Percentiles rank a stretch among this genome's conserved stretches.
Conservation (phyloP, 2,329 filamentous ascomycete genomes). For the Calonectria montana region DNA sequence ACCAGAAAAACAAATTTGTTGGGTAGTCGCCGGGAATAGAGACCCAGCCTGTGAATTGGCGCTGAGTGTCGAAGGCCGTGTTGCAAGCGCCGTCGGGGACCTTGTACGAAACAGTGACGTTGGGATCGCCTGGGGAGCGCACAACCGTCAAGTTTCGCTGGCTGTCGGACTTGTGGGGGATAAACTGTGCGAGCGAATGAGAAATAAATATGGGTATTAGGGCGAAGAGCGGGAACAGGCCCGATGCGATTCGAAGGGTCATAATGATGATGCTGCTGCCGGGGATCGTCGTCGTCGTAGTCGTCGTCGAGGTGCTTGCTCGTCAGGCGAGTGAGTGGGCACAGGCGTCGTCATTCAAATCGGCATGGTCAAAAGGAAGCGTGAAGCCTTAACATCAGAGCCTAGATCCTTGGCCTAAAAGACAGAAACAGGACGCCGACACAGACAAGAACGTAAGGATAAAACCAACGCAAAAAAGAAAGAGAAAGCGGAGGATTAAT, state of each 20-base stretch:
- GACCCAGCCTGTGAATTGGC: constrained; percentile 79
- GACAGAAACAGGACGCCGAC: neutral
- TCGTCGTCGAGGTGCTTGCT: neutral
- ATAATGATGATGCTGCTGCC: constrained; percentile 18
- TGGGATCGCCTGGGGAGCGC: constrained; percentile 69
- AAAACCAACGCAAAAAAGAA: neutral
- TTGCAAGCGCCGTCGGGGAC: constrained; percentile 69
- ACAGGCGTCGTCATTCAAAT: constrained; percentile 38
- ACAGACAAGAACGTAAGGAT: constrained; percentile 15
- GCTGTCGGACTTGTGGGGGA: constrained; percentile 39
- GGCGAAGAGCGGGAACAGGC: constrained; percentile 25
- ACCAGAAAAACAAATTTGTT: constrained; percentile 65
- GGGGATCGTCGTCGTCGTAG: constrained; percentile 4
- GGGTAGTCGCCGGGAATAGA: constrained; percentile 66
- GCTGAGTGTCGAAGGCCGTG: constrained; percentile 72
- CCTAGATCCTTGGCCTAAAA: neutral
- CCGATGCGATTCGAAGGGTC: constrained; percentile 20
- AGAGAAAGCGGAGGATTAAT: neutral
- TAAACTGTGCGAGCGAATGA: constrained; percentile 47
- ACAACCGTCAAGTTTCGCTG: constrained; percentile 64
- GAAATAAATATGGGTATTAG: constrained; percentile 32
- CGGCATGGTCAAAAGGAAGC: constrained; percentile 1
- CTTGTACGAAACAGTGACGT: constrained; percentile 77
- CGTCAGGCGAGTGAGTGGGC: constrained; percentile 27
- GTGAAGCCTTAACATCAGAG: neutral